Base-by-base conservation (phyloP, 768 basidiomycete genomes). In the Suillus plorans region DNA sequence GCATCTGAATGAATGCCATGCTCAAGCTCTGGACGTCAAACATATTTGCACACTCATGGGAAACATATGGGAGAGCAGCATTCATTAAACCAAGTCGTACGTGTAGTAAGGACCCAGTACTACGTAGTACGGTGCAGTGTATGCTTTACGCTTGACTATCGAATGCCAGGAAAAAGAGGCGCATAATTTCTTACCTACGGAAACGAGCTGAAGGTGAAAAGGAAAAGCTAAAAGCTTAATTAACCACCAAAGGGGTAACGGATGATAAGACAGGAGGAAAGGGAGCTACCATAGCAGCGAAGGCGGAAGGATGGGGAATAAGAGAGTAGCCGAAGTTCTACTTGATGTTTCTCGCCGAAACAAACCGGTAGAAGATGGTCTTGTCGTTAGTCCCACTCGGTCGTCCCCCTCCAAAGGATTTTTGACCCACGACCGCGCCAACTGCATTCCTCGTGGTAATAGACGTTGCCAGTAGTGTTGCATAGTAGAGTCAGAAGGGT, bases 171-270 rank as follows among this genome's bases (percentile, higher is more conserved):
- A 5, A 28, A 59, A 28, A 39, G 57, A 39, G 37, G 57, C 70
- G 76, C 79, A 78, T 77, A 77, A 74, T 79, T 84, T 85, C 81
- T 80, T 81, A 81, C 81, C 76, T 82, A 81, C 67, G 67, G 71
- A 63, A 60, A 52, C 42, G 66, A 65, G 68, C 63, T 67, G 56
- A 68, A 66, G 64, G 68, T 67, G 69, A 69, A 69, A 70, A 69
- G 67, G 71, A 62, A 66, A 69, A 69, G 66, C 65, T 62, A 58
- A 60, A 64, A 62, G 52, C 53, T 68, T 63, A 56, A 69, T 58
- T 67, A 72, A 55, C 64, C 68, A 60, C 66, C 63, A 68, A 75
- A 70, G 71, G 70, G 68, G 69, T 64, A 61, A 63, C 65, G 64
- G 57, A 28, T 59, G 22, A 16, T 39, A 12, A 41, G 57, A 59